Evolutionary conservation across 2,329 filamentous ascomycete species (phyloP), one percentile per base, ranked within the genome.

Genomic region (Colletotrichum sp.): DNA sequence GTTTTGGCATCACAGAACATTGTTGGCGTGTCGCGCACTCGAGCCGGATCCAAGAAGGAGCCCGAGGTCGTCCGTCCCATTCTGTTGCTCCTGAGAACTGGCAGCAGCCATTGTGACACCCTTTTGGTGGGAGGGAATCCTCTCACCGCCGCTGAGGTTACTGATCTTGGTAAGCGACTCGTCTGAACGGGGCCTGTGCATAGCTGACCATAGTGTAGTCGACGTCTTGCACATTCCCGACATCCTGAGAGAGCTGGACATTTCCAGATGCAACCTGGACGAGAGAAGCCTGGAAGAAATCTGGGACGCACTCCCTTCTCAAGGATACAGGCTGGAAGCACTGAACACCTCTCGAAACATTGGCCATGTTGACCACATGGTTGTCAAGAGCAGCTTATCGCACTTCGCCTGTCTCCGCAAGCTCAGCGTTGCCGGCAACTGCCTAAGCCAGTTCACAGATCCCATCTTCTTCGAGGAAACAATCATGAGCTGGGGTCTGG

Each of bases 301-400:
- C 6, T 89, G 89, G 83, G 84, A 85, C 28, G 85, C 85, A 0
- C 82, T 91, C 4, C 82, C 85, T 21, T 85, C 86, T 34, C 87
- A 89, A 64, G 83, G 83, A 12, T 83, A 84, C 9, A 85, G 84
- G 18, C 78, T 92, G 18, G 86, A 90, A 77, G 81, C 82, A 6
- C 83, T 92, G 12, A 86, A 91, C 68, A 86, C 89, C 1, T 90
- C 90, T 5, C 85, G 88, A 43, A 92, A 91, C 72, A 84, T 86
- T 26, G 89, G 89, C 14, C 86, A 87, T 7, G 84, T 90, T 30
- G 86, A 87, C 4, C 87, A 87, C n/a, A 82, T 85, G n/a, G 81
- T 86, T 48, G 81, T 90, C 2, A 84, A 86, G 9, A 80, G 84
- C 21, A 85, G 89, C 5, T 82, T 90, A 8, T 81, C 83, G 16